Evolutionary conservation across 2,329 filamentous ascomycete species (phyloP).

Genomic region (Fusarium globosum): DNA sequence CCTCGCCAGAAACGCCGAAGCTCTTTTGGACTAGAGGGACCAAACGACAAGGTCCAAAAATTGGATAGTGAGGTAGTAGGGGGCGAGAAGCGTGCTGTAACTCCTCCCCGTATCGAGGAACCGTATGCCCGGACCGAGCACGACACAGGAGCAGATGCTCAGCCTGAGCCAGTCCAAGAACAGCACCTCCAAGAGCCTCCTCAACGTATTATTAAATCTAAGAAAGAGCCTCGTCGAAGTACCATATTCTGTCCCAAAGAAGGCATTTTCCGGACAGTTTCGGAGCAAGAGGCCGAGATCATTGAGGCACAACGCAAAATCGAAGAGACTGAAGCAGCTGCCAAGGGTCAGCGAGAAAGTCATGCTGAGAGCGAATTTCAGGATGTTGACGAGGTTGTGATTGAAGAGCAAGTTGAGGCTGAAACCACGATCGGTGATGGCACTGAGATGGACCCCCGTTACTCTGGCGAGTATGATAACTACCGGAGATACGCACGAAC

Average conservation of each 20-base stretch:
- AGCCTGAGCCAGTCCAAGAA: constrained; percentile 12
- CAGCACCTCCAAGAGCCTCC: constrained; percentile 44
- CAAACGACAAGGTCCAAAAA: constrained; percentile 50
- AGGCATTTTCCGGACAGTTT: constrained; percentile 71
- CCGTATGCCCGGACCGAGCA: constrained; percentile 12
- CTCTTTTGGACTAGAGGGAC: constrained; percentile 41
- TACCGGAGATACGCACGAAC: constrained; percentile 64
- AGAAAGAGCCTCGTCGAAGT: constrained; percentile 58
- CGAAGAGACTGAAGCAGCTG: constrained; percentile 30
- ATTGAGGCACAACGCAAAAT: constrained; percentile 51
- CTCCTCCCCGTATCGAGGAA: constrained; percentile 38
- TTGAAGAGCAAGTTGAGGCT: constrained; percentile 22
- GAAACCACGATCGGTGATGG: constrained; percentile 36
- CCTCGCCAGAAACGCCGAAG: constrained; percentile 41
- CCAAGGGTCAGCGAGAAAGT: constrained; percentile 20
- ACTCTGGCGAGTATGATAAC: constrained; percentile 49
- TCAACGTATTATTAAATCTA: constrained; percentile 43
- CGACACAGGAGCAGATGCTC: constrained; percentile 19
- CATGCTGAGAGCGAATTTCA: not conserved
- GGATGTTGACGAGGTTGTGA: constrained; percentile 26
- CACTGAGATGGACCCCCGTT: constrained; percentile 46
- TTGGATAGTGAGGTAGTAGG: constrained; percentile 49
- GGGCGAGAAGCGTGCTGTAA: constrained; percentile 32
- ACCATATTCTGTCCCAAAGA: constrained; percentile 71
- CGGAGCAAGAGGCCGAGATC: constrained; percentile 62